These are phyloP conservation scores for Metschnikowia amazonensis DNA, from an alignment of 805 yeast species.

Conservation along the genomic window DNA sequence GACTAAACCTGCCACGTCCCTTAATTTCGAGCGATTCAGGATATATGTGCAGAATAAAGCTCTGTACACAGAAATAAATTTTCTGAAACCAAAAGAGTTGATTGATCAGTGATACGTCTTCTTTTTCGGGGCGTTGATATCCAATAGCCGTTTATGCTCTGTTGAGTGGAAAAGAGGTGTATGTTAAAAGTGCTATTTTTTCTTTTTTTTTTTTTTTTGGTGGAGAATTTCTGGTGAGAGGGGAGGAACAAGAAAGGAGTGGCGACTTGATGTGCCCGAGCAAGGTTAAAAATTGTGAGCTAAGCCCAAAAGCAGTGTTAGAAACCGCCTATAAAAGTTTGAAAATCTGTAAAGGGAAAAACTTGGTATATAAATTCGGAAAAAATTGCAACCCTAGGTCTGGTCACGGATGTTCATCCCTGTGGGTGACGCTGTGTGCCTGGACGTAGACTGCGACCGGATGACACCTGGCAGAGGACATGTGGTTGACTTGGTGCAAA, in stretches of 20 bases:
- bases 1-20: slow-evolving; percentile 2
- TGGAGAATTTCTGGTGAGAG: slow-evolving; percentile 5
- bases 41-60: neutral
- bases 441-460: slow-evolving; percentile 2
- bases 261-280: slow-evolving; percentile 2
- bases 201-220: slow-evolving; percentile 7
- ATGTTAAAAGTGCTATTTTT: slow-evolving; percentile 6
- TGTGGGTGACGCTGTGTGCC: neutral
- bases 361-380: neutral
- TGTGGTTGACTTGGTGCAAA: neutral
- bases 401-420: neutral
- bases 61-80: neutral
- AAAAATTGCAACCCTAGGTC: neutral
- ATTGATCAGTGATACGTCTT: neutral
- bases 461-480: slow-evolving; percentile 2
- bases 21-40: neutral
- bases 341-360: neutral
- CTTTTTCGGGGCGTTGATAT: neutral
- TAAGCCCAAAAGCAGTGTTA: neutral
- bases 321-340: neutral
- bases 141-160: slow-evolving; percentile 1
- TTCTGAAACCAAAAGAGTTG: neutral
- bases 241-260: slow-evolving; percentile 4
- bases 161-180: slow-evolving; percentile 4
- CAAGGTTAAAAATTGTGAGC: neutral